phyloP scores from a whole-genome alignment of 148 eudicot species.

The Fagopyrum esculentum region DNA sequence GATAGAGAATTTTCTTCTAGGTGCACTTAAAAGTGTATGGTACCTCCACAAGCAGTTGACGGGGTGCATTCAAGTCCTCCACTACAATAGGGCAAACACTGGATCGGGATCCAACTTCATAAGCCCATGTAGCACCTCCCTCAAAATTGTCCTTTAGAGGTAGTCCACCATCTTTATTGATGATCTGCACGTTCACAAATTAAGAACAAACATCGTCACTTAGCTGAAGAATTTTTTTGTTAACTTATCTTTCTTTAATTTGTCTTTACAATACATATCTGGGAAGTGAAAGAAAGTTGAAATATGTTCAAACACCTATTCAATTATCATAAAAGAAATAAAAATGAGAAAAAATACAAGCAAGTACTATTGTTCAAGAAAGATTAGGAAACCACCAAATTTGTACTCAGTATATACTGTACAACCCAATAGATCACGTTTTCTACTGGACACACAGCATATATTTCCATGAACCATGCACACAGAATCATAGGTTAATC shows the following conservation, averaged over 20 bases:
- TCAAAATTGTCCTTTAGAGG: conserved; percentile 56
- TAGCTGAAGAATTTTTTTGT: conserved; percentile 32
- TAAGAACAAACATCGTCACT: conserved; percentile 33
- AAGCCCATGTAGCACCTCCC: conserved; percentile 97
- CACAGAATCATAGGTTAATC: background rate
- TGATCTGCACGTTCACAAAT: conserved; percentile 40
- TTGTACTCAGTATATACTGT: background rate
- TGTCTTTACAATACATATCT: background rate
- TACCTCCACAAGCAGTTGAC: conserved; percentile 97
- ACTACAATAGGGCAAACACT: conserved; percentile 93
- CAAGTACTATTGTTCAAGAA: background rate
- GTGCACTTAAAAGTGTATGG: background rate
- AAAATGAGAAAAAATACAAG: background rate
- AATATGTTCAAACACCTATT: background rate
- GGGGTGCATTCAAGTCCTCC: conserved; percentile 85
- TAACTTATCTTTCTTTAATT: background rate
- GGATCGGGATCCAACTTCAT: conserved; percentile 83
- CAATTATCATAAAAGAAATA: background rate
- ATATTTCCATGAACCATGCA: conserved; percentile 3
- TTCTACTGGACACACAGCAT: background rate
- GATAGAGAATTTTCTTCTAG: background rate
- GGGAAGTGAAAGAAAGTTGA: background rate
- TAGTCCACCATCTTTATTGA: conserved; percentile 59
- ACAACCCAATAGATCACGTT: background rate
- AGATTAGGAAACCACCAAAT: background rate